Percentiles rank a stretch among this genome's conserved stretches.
Evolutionary conservation across 2,329 filamentous ascomycete species (phyloP).

Genomic region (Fusarium nurragi): DNA sequence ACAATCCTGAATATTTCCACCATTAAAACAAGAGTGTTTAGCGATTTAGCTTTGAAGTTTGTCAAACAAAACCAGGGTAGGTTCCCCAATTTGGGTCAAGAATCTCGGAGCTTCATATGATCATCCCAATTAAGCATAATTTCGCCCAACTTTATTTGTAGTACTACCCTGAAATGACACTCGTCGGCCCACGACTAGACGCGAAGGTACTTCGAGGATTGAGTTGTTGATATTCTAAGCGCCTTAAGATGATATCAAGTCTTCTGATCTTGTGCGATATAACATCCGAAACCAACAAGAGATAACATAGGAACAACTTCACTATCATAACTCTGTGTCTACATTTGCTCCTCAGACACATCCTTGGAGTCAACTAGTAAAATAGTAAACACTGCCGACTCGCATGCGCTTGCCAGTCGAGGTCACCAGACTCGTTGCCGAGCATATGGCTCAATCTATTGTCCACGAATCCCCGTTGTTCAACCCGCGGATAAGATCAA

Average conservation of each 20-base stretch:
- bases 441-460: conserved; percentile 2
- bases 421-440: conserved; percentile 7
- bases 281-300: neutral
- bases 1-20: conserved; percentile 30
- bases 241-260: neutral
- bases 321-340: neutral
- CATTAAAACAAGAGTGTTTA: conserved; percentile 24
- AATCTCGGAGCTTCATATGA: conserved; percentile 23
- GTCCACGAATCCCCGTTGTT: conserved; percentile 10
- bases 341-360: neutral
- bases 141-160: neutral
- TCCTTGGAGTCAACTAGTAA: too few species aligned
- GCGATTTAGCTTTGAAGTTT: conserved; percentile 11
- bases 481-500: neutral
- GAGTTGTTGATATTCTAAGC: neutral
- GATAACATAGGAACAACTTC: neutral
- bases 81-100: conserved; percentile 1
- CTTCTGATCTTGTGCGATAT: neutral
- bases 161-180: neutral
- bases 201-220: neutral
- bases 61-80: conserved; percentile 15
- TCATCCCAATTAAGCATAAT: conserved; percentile 24
- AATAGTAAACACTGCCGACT: neutral
- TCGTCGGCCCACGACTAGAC: neutral
- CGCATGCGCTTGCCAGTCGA: neutral